Evolutionary conservation across 768 basidiomycete species (phyloP).

Genomic region (Amanita exitialis): DNA sequence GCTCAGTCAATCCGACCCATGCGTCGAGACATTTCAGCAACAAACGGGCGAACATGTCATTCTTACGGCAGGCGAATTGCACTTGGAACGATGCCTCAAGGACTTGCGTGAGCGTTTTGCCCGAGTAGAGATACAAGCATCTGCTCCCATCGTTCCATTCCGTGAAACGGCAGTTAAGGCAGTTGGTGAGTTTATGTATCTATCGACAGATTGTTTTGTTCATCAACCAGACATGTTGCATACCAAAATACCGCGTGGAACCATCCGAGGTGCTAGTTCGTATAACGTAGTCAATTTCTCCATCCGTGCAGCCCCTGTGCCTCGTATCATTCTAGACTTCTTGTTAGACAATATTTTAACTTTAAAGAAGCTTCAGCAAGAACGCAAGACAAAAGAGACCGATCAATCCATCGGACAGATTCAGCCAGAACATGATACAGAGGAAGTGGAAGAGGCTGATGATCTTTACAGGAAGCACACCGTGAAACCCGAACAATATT

Average conservation of each 20-base stretch:
- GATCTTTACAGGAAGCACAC: constrained; percentile 53
- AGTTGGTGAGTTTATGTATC: constrained; percentile 34
- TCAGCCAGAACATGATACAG: constrained; percentile 3
- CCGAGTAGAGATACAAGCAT: constrained; percentile 84
- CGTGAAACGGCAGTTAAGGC: constrained; percentile 87
- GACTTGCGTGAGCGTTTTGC: constrained; percentile 96
- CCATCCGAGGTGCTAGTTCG: constrained; percentile 57
- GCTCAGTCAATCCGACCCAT: constrained; percentile 91
- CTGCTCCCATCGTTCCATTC: constrained; percentile 95
- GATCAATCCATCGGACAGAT: constrained; percentile 19
- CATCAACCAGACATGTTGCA: constrained; percentile 72
- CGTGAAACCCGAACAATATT: constrained; percentile 70
- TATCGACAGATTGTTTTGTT: background rate
- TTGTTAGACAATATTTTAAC: constrained; percentile 61
- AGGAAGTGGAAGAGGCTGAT: constrained; percentile 30
- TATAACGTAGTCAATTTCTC: constrained; percentile 72
- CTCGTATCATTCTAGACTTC: constrained; percentile 61
- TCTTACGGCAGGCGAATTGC: constrained; percentile 89
- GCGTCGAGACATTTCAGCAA: constrained; percentile 95
- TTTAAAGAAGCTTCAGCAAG: constrained; percentile 50
- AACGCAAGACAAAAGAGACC: constrained; percentile 23
- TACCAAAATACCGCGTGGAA: constrained; percentile 74
- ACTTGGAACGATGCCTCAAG: constrained; percentile 94
- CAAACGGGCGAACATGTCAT: constrained; percentile 97
- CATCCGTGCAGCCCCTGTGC: constrained; percentile 76